These are phyloP conservation scores for Thelonectria rubi DNA, from an alignment of 2,329 filamentous ascomycete species.

Conservation along the genomic window DNA sequence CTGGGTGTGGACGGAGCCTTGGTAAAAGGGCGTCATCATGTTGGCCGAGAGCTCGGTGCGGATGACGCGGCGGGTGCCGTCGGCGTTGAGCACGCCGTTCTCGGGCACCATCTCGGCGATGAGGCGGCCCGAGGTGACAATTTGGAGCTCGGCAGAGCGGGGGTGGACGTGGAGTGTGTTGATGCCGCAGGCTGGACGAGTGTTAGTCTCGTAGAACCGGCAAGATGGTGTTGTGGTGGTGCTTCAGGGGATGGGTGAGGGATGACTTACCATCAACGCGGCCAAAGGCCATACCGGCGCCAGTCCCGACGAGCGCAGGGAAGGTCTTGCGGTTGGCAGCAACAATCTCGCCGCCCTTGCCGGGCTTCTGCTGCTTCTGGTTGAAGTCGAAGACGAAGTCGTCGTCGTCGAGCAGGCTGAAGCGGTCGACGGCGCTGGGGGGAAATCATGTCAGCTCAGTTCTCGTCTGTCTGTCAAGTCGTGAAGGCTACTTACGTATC, in stretches of 20 bases:
- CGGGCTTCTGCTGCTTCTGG: constrained; percentile 35
- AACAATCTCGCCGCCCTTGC: constrained; percentile 57
- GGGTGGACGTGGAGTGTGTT: constrained; percentile 67
- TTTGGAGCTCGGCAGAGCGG: constrained; percentile 62
- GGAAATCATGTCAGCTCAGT: neutral
- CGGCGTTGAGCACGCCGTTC: constrained; percentile 54
- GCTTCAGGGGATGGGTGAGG: neutral
- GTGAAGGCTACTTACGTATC: constrained; percentile 46
- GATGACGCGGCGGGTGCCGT: constrained; percentile 54
- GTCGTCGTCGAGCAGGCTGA: constrained; percentile 54
- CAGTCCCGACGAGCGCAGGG: constrained; percentile 63
- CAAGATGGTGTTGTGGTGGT: neutral
- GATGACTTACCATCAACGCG: constrained; percentile 52
- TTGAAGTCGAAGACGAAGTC: constrained; percentile 62
- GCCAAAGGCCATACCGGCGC: constrained; percentile 60
- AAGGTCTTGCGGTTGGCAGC: constrained; percentile 65
- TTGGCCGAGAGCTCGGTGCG: constrained; percentile 52
- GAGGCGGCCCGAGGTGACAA: constrained; percentile 59
- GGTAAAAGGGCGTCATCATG: constrained; percentile 64
- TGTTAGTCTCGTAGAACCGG: constrained; percentile 29
- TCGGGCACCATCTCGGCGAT: constrained; percentile 63
- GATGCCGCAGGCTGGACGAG: constrained; percentile 58
- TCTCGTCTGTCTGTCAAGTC: neutral
- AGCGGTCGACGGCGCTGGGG: constrained; percentile 53
- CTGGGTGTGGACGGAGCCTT: constrained; percentile 64